Conservation (phyloP, 495 filamentous ascomycete species). For the Aspergillus ostianus region DNA sequence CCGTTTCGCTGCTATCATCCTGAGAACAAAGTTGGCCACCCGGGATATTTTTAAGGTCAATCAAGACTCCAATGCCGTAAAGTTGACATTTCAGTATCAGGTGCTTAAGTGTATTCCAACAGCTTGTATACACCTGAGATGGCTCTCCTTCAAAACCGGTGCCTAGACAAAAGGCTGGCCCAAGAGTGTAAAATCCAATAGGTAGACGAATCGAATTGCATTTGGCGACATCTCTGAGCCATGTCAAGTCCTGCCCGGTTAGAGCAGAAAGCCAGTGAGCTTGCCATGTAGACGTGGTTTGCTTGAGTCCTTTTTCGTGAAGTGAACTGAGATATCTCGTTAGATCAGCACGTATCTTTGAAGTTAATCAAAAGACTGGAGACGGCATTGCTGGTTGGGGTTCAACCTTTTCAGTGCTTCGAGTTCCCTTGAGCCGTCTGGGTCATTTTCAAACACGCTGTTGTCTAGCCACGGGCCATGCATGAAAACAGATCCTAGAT, state of each 20-base stretch:
- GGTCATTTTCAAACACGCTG: constrained; percentile 37
- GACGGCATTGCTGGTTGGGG: constrained; percentile 32
- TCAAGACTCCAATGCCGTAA: constrained; percentile 48
- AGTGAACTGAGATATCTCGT: constrained; percentile 25
- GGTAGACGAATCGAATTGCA: constrained; percentile 55
- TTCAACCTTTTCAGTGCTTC: constrained; percentile 25
- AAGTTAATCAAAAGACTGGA: neutral
- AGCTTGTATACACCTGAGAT: constrained; percentile 44
- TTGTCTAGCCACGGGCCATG: constrained; percentile 53
- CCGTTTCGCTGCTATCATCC: constrained; percentile 44
- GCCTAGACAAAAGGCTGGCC: constrained; percentile 40
- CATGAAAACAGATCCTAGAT: constrained; percentile 55
- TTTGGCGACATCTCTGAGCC: constrained; percentile 42
- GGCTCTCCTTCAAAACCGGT: constrained; percentile 46
- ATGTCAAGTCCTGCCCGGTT: constrained; percentile 42
- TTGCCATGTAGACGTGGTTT: constrained; percentile 48
- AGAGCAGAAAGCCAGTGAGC: constrained; percentile 47
- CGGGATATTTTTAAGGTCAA: constrained; percentile 57
- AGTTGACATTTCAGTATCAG: constrained; percentile 38
- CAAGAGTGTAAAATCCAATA: constrained; percentile 55
- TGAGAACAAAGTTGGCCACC: constrained; percentile 50
- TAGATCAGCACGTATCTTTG: neutral
- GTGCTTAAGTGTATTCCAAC: constrained; percentile 44
- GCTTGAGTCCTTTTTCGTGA: constrained; percentile 38
- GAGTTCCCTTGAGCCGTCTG: constrained; percentile 42